These are phyloP conservation scores for Kalaharituber pfeilii DNA, from an alignment of 2,329 filamentous ascomycete genomes.

Conservation along the genomic window DNA sequence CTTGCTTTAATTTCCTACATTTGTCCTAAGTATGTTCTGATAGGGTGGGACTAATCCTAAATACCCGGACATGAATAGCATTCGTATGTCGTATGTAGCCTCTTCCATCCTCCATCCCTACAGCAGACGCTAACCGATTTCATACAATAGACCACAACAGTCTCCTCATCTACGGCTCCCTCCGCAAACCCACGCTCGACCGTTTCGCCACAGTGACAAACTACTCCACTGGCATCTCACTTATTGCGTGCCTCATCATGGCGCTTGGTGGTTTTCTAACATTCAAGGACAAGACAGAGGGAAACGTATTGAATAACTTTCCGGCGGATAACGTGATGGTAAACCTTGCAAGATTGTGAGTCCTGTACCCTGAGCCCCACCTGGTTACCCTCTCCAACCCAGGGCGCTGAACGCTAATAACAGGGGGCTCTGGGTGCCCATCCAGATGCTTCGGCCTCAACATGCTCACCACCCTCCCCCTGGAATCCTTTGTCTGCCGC, in stretches of 20 bases:
- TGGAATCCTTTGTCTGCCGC: constrained; percentile 93
- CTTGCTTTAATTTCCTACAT: background rate
- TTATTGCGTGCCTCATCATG: constrained; percentile 80
- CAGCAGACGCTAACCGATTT: background rate
- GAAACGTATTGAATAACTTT: constrained; percentile 98
- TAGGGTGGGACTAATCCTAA: constrained; percentile 22
- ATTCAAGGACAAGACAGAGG: constrained; percentile 78
- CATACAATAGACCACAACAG: constrained; percentile 61
- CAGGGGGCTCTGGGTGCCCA: too few species aligned
- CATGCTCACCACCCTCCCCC: constrained; percentile 91
- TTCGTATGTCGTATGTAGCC: constrained; percentile 46
- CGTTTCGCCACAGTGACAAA: constrained; percentile 88
- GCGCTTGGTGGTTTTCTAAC: constrained; percentile 78
- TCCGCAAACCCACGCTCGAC: constrained; percentile 86
- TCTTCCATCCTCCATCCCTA: background rate
- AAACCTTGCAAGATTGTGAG: constrained; percentile 67
- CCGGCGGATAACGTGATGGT: constrained; percentile 79
- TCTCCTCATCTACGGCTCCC: constrained; percentile 87
- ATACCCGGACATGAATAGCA: constrained; percentile 32
- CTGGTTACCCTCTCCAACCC: background rate
- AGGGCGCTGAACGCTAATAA: constrained; percentile 23
- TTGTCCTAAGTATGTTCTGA: constrained; percentile 19
- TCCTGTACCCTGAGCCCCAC: background rate
- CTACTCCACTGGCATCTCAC: constrained; percentile 75
- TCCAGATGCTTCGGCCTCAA: constrained; percentile 80